phyloP scores from a whole-genome alignment of 306 rosid species.

The Alnus glutinosa region DNA sequence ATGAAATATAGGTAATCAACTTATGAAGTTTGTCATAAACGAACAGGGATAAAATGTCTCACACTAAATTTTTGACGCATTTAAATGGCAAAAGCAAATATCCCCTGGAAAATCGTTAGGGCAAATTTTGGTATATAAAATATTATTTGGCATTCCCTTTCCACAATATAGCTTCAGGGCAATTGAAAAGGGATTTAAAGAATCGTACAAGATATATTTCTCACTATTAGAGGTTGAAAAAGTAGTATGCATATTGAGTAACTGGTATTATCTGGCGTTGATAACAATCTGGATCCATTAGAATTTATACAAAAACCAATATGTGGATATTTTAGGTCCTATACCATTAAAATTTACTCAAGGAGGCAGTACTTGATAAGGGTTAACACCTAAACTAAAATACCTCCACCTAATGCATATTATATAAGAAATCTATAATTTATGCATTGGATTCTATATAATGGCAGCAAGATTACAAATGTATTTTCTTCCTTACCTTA shows the following conservation, averaged over 20 bases:
- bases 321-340: background rate
- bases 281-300: background rate
- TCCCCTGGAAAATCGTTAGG: background rate
- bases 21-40: background rate
- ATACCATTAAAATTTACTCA: background rate
- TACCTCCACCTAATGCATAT: background rate
- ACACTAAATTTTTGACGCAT: too few species aligned
- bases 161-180: background rate
- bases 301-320: background rate
- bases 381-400: background rate
- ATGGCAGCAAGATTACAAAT: background rate
- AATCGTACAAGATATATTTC: background rate
- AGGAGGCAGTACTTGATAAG: conserved; percentile 4
- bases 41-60: background rate
- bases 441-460: background rate
- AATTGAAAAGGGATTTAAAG: background rate
- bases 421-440: background rate
- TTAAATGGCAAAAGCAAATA: background rate
- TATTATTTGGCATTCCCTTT: background rate
- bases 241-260: background rate
- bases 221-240: background rate
- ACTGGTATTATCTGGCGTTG: background rate
- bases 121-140: background rate
- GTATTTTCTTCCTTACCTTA: background rate
- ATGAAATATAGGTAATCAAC: conserved; percentile 13